Percentiles rank a stretch among this genome's conserved stretches.
phyloP scores from a whole-genome alignment of 169 alveolate genomes.

The Eimeria sp. region DNA sequence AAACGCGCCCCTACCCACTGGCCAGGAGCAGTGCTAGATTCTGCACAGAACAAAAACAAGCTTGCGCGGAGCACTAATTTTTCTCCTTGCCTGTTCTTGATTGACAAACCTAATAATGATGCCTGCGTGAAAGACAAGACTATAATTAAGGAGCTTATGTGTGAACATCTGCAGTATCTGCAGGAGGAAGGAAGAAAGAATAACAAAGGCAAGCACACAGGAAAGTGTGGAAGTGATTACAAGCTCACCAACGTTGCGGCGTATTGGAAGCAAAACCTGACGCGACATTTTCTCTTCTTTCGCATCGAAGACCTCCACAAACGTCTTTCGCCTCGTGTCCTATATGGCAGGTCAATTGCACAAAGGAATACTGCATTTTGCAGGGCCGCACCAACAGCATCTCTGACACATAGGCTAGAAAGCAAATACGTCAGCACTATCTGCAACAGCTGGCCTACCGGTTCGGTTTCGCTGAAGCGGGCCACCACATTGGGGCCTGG shows the following conservation, averaged over 20 bases:
- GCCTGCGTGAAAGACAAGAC: background rate
- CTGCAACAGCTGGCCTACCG: constrained; percentile 7
- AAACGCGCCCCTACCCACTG: constrained; percentile 76
- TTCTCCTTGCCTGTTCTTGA: background rate
- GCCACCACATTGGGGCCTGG: constrained; percentile 73
- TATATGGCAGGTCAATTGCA: background rate
- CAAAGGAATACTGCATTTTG: background rate
- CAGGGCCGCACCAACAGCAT: background rate
- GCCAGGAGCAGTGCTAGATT: constrained; percentile 49
- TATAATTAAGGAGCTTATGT: background rate
- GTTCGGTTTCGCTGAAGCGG: constrained; percentile 52
- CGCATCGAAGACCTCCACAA: constrained; percentile 12
- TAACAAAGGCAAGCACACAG: background rate
- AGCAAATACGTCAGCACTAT: background rate
- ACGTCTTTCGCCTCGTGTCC: constrained; percentile 18
- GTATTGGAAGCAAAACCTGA: constrained; percentile 22
- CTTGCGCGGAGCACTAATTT: background rate
- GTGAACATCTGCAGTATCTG: background rate
- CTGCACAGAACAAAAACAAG: constrained; percentile 8
- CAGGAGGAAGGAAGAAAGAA: background rate
- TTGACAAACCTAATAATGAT: background rate
- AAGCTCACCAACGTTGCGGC: constrained; percentile 44
- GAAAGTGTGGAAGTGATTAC: background rate
- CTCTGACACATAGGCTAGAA: background rate
- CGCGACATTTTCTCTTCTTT: constrained; percentile 27